These are phyloP conservation scores for Clarkia xantiana DNA, from an alignment of 345 rosid genomes.

Conservation along the genomic window DNA sequence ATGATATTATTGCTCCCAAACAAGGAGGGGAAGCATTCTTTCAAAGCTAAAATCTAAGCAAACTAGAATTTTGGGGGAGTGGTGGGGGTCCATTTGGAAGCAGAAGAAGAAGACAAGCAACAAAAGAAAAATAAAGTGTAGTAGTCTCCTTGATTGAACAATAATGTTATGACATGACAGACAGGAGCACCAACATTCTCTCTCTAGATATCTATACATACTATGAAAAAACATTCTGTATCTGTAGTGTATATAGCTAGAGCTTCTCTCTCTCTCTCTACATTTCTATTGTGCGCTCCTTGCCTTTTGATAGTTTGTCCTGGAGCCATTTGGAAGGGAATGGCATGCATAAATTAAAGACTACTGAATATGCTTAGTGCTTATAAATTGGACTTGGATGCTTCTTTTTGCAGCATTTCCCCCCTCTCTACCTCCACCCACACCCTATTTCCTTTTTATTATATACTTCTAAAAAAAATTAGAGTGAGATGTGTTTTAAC, in stretches of 20 bases:
- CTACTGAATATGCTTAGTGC: slow-evolving; percentile 39
- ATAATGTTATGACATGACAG: slow-evolving; percentile 22
- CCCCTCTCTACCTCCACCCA: too few species aligned
- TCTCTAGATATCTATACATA: too few species aligned
- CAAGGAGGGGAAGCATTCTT: not conserved
- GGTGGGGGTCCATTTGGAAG: slow-evolving; percentile 1
- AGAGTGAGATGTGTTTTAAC: too few species aligned
- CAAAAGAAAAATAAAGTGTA: too few species aligned
- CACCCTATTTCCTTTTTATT: too few species aligned
- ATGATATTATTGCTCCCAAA: too few species aligned
- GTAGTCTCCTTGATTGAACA: slow-evolving; percentile 24
- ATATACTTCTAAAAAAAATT: too few species aligned
- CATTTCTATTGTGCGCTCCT: not conserved
- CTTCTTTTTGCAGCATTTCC: too few species aligned
- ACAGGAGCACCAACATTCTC: slow-evolving; percentile 24
- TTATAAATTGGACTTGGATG: too few species aligned
- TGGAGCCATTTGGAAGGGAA: slow-evolving; percentile 35
- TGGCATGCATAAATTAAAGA: slow-evolving; percentile 65
- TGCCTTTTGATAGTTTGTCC: slow-evolving; percentile 28
- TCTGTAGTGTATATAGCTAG: too few species aligned
- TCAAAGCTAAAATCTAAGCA: not conserved
- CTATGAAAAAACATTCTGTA: too few species aligned
- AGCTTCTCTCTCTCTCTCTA: too few species aligned
- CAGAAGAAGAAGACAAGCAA: slow-evolving; percentile 13
- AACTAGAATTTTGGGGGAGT: not conserved